Base-by-base conservation (phyloP, 2,329 filamentous ascomycete genomes). In the Xylaria digitata region DNA sequence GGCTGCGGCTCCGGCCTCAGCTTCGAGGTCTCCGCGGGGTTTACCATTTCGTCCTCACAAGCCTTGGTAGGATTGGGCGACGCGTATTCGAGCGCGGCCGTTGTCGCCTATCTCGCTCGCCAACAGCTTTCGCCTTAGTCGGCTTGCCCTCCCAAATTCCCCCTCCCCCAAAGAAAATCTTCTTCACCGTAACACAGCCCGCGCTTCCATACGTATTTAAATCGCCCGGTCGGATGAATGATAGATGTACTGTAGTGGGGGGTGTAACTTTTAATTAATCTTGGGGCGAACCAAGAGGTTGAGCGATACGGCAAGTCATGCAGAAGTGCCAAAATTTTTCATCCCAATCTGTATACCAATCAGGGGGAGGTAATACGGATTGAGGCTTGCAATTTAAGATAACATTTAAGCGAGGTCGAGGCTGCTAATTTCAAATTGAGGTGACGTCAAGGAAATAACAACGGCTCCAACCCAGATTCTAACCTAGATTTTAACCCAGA, bases 391-490 rank as follows among this genome's bases (percentile, higher is more conserved):
- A 66, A 70, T 66, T 62, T 70, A 57, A 66, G 53, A 68, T 60
- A 55, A 26, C 13, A 15, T n/a, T 54, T 64, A 66, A 65, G 60
- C 63, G 60, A 61, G 58, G 49, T 63, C 63, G 58, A 46, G 43
- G 49, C 42, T 63, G 54, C 56, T 62, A 58, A 65, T 59, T 40
- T 65, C 45, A 64, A 59, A 66, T 70, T 48, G 52, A 19, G 42
- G 56, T 70, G 66, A 70, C 66, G 68, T 70, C 68, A 68, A 63
- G 57, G 19, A 59, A 56, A 60, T 21, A 61, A 49, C 52, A 50
- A 42, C 55, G 40, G 45, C 32, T 32, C 26, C 43, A 52, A 21
- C 42, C 52, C 50, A 49, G 60, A 42, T 55, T 26, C 26, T 26
- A 26, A 26, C 26, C 26, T 26, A 26, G 26, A 26, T 26, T 26